Evolutionary conservation across 2,329 filamentous ascomycete species (phyloP).

Genomic region (Diaporthe sp.): DNA sequence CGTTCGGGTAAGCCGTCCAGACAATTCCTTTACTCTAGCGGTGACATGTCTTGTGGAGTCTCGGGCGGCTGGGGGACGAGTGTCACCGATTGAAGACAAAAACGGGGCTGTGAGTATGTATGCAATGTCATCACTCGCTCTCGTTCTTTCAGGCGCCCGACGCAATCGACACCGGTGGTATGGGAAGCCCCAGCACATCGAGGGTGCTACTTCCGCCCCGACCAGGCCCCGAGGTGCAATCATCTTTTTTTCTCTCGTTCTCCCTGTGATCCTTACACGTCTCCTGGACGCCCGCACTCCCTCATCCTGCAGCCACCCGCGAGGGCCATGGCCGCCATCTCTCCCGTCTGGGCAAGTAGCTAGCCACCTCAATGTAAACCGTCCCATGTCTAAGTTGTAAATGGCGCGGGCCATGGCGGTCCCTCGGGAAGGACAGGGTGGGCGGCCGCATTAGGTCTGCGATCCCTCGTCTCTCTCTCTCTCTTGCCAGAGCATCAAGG

Average conservation of each 20-base stretch:
- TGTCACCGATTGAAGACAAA: slow-evolving; percentile 19
- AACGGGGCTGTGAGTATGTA: neutral
- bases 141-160: no score
- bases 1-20: slow-evolving; percentile 40
- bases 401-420: slow-evolving; percentile 26
- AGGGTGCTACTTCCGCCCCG: neutral
- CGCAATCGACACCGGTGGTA: neutral
- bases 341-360: slow-evolving; percentile 19
- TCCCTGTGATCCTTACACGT: neutral
- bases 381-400: slow-evolving; percentile 7
- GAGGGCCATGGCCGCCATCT: slow-evolving; percentile 32
- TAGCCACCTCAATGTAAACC: slow-evolving; percentile 1
- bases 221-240: neutral
- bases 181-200: neutral
- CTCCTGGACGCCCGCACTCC: neutral
- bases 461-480: slow-evolving; percentile 5
- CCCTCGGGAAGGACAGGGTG: slow-evolving; percentile 33
- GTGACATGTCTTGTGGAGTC: slow-evolving; percentile 33
- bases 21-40: slow-evolving; percentile 21
- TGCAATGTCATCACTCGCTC: neutral
- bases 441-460: slow-evolving; percentile 34
- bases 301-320: slow-evolving; percentile 37
- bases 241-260: neutral
- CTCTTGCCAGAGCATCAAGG: neutral
- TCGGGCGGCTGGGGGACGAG: slow-evolving; percentile 16